Evolutionary conservation across 306 rosid species (phyloP), one percentile per base, ranked within the genome.

Genomic region (Hylodesmum podocarpum): DNA sequence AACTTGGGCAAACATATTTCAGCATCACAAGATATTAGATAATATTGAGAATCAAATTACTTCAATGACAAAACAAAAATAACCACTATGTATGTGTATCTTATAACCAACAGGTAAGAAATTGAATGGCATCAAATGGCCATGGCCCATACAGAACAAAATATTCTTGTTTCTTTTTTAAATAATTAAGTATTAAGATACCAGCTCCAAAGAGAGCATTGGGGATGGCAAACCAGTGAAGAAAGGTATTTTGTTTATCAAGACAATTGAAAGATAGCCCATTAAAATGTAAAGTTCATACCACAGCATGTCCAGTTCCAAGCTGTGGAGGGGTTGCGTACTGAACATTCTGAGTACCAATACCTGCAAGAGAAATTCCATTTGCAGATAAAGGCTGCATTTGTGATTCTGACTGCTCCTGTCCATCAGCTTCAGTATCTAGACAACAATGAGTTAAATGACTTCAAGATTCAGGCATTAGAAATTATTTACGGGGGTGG

Each of bases 271-370:
- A 54, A 66, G 44, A 64, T 39, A 15, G 43, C 9, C 34, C 12
- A 33, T 22, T 37, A 6, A 70, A 64, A 80, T 80, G 57, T 84
- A 66, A 74, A 44, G 78, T 86, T 77, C 80, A 58, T 84, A 94
- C 98, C 98, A 94, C 51, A 72, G 98, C 75, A 74, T 80, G 91
- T 39, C 85, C 97, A 50, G 93, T 75, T 81, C 98, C 98, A 81
- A 86, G 80, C 74, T 86, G 96, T 0, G 94, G 77, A 86, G 93
- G 89, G 47, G 84, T 43, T 80, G 77, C 82, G 86, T 91, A 90
- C 81, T 68, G 98, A 80, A 82, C 85, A 79, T 74, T 80, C 78
- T 85, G 88, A 46, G 84, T 47, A 75, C 82, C 80, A 31, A 80
- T 75, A 51, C 80, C 85, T 37, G 89, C 74, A 65, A 86, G 85